These are phyloP conservation scores for Puccinellia tenuiflora DNA, from an alignment of 176 grass and related monocot species.

Conservation along the genomic window DNA sequence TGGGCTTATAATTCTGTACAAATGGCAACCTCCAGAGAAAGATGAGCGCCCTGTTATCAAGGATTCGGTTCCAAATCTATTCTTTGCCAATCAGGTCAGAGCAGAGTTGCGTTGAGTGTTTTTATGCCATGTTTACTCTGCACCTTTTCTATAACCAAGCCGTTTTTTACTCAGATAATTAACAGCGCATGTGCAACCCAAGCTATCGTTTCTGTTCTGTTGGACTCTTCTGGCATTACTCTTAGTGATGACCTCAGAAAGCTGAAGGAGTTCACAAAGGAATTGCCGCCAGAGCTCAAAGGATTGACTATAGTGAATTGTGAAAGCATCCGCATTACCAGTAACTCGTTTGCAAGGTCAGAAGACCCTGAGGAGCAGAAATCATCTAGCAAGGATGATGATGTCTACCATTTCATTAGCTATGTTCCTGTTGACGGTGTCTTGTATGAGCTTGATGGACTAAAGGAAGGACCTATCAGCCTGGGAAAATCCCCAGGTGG, in stretches of 20 bases:
- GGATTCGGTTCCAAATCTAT: conserved; percentile 55
- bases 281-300: conserved; percentile 84
- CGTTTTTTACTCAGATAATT: conserved; percentile 60
- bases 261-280: conserved; percentile 88
- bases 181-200: conserved; percentile 93
- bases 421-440: conserved; percentile 83
- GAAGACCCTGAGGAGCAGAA: conserved; percentile 75
- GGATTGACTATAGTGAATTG: conserved; percentile 86
- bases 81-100: conserved; percentile 69
- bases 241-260: conserved; percentile 66
- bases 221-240: conserved; percentile 71
- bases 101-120: background rate
- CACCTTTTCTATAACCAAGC: conserved; percentile 15
- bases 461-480: conserved; percentile 85
- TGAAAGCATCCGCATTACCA: conserved; percentile 64
- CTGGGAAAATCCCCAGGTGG: conserved; percentile 71
- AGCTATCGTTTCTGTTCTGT: conserved; percentile 87
- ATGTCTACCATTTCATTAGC: conserved; percentile 95
- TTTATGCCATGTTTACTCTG: background rate
- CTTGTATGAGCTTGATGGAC: conserved; percentile 89
- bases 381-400: conserved; percentile 64
- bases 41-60: conserved; percentile 48
- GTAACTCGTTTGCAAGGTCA: conserved; percentile 76
- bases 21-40: conserved; percentile 78
- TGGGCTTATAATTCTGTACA: conserved; percentile 87